Percentiles rank a stretch among this genome's conserved stretches.
phyloP scores from a whole-genome alignment of 495 filamentous ascomycete genomes.

The Penicillium verhagenii region DNA sequence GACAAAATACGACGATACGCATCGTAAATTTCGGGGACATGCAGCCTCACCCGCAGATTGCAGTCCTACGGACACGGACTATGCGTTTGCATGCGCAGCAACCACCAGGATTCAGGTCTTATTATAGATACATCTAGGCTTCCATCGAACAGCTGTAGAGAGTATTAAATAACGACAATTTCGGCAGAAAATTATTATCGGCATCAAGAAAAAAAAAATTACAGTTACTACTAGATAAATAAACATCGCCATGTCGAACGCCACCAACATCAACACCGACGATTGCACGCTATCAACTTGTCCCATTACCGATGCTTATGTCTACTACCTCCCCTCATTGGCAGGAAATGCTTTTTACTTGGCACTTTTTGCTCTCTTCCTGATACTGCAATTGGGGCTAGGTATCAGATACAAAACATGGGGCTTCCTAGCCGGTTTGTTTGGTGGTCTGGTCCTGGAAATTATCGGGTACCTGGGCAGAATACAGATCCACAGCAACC shows the following conservation, averaged over 20 bases:
- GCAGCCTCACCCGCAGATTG: too few relatives aligned
- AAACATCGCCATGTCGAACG: background rate
- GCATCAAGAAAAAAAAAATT: background rate
- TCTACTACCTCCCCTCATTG: conserved; percentile 37
- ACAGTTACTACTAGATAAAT: background rate
- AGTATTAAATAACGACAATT: too few relatives aligned
- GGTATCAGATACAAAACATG: conserved; percentile 31
- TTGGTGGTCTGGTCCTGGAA: conserved; percentile 33
- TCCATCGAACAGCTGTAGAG: too few relatives aligned
- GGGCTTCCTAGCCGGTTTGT: conserved; percentile 26
- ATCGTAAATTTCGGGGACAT: too few relatives aligned
- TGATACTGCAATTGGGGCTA: conserved; percentile 30
- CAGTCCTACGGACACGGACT: too few relatives aligned
- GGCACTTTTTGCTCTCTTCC: conserved; percentile 28
- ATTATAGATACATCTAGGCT: too few relatives aligned
- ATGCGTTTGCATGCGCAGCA: too few relatives aligned
- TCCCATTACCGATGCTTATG: conserved; percentile 27
- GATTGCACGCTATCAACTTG: conserved; percentile 38
- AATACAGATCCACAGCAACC: conserved; percentile 37
- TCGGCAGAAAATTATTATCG: too few relatives aligned
- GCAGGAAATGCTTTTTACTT: conserved; percentile 35
- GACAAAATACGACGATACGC: too few relatives aligned
- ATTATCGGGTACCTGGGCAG: conserved; percentile 41
- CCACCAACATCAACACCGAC: background rate
- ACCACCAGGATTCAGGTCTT: too few relatives aligned